Evolutionary conservation across 306 rosid genomes (phyloP).

Genomic region (Cucumis hystrix): DNA sequence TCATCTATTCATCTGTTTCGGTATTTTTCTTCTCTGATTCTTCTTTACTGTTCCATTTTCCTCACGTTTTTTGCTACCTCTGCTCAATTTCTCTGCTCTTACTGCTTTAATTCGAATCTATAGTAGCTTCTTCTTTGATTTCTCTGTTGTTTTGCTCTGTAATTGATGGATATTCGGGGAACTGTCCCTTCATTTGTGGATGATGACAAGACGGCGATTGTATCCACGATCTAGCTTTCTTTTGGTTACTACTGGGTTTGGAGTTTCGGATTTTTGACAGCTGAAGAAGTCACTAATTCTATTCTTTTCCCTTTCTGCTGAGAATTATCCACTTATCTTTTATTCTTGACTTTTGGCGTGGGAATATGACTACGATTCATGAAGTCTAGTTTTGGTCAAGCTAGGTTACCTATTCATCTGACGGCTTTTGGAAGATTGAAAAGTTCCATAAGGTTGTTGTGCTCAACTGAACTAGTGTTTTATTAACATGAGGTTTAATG

Average conservation of each 20-base stretch:
- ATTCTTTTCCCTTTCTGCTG: neutral
- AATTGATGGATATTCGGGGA: neutral
- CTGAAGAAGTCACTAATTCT: neutral
- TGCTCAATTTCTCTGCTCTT: neutral
- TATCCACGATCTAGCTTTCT: neutral
- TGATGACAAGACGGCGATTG: neutral
- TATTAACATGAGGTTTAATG: neutral
- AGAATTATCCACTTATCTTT: neutral
- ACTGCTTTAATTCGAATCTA: neutral
- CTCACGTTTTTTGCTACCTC: neutral
- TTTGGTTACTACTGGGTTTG: neutral
- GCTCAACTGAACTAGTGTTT: neutral
- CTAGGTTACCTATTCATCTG: neutral
- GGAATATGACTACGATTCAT: neutral
- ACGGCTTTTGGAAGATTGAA: neutral
- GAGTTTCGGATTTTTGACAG: neutral
- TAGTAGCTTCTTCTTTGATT: neutral
- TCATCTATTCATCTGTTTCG: neutral
- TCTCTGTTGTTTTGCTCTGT: neutral
- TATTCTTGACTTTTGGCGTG: neutral
- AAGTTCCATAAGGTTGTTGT: neutral
- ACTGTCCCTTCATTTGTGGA: neutral
- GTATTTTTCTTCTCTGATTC: neutral
- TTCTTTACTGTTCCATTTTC: neutral
- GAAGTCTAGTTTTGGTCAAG: neutral